These are phyloP conservation scores for Nothophaeocryptopus gaeumannii DNA, from an alignment of 2,329 filamentous ascomycete genomes.

Conservation along the genomic window DNA sequence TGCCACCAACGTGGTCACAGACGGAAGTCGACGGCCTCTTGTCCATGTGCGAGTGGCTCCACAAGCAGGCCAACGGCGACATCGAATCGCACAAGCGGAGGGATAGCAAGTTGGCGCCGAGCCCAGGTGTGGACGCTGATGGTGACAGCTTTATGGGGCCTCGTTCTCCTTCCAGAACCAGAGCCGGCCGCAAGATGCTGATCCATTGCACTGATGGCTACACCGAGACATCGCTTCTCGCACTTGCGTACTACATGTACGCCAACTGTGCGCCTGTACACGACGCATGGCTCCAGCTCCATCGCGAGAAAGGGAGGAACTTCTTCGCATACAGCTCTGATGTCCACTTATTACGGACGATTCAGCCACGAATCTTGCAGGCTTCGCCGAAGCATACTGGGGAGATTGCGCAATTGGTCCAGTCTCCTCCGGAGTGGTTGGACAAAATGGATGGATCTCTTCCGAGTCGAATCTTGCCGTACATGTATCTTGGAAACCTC, in stretches of 20 bases:
- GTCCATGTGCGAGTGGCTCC: slow-evolving; percentile 86
- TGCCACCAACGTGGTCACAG: slow-evolving; percentile 79
- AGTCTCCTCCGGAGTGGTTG: slow-evolving; percentile 74
- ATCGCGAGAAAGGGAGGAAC: slow-evolving; percentile 77
- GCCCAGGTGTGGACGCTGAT: slow-evolving; percentile 46
- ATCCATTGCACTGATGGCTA: slow-evolving; percentile 96
- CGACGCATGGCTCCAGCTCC: slow-evolving; percentile 82
- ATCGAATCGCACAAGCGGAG: slow-evolving; percentile 31
- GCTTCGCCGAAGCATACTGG: slow-evolving; percentile 59
- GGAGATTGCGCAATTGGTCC: slow-evolving; percentile 52
- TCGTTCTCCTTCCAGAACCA: slow-evolving; percentile 2
- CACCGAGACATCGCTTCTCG: slow-evolving; percentile 87
- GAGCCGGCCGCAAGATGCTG: slow-evolving; percentile 65
- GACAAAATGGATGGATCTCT: slow-evolving; percentile 81
- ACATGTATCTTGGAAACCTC: slow-evolving; percentile 95
- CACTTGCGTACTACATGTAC: slow-evolving; percentile 89
- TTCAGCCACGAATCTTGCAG: slow-evolving; percentile 71
- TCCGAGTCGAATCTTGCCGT: slow-evolving; percentile 82
- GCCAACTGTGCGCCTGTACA: slow-evolving; percentile 77
- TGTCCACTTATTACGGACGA: slow-evolving; percentile 73
- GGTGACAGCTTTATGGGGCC: slow-evolving; percentile 56
- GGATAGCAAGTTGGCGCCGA: slow-evolving; percentile 43
- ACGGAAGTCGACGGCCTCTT: slow-evolving; percentile 79
- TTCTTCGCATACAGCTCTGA: slow-evolving; percentile 96
- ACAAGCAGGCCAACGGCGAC: slow-evolving; percentile 65